Percentiles rank a stretch among this genome's conserved stretches.
These are phyloP conservation scores for Diaporthe nobilis DNA, from an alignment of 2,329 filamentous ascomycete genomes.

Conservation along the genomic window DNA sequence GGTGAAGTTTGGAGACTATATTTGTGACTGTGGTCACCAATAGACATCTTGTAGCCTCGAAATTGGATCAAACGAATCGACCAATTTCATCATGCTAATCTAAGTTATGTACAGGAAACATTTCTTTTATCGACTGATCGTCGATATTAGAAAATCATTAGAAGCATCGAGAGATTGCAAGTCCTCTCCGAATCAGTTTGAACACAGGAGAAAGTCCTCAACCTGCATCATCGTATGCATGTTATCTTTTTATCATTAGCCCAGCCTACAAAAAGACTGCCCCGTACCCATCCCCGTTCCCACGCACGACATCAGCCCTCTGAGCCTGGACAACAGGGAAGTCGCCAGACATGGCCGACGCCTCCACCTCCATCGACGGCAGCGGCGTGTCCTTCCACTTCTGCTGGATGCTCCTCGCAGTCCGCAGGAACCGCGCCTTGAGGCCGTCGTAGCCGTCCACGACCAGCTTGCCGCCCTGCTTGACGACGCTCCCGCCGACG, in stretches of 20 bases:
- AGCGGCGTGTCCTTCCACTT: conserved; percentile 46
- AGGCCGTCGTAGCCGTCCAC: conserved; percentile 46
- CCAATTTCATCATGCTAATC: not conserved
- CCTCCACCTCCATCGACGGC: conserved; percentile 36
- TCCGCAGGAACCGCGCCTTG: conserved; percentile 51
- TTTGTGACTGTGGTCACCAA: not conserved
- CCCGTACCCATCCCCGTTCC: not conserved
- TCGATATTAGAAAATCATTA: not conserved
- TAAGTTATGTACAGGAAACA: not conserved
- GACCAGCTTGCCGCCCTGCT: conserved; percentile 58
- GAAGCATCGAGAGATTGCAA: not conserved
- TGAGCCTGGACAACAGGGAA: conserved; percentile 5
- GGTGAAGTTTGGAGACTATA: not conserved
- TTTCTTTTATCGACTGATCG: not conserved
- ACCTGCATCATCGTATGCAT: not conserved
- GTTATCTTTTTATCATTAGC: not conserved
- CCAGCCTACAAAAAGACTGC: not conserved
- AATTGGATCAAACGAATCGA: not conserved
- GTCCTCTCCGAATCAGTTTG: not conserved
- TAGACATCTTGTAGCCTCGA: not conserved
- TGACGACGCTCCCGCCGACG: conserved; percentile 63
- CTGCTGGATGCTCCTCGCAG: conserved; percentile 51
- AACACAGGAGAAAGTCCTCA: not conserved
- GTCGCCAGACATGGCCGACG: not conserved
- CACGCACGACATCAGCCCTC: conserved; percentile 9